Conservation (phyloP, 2,329 filamentous ascomycete species). For the Cercospora sp. region DNA sequence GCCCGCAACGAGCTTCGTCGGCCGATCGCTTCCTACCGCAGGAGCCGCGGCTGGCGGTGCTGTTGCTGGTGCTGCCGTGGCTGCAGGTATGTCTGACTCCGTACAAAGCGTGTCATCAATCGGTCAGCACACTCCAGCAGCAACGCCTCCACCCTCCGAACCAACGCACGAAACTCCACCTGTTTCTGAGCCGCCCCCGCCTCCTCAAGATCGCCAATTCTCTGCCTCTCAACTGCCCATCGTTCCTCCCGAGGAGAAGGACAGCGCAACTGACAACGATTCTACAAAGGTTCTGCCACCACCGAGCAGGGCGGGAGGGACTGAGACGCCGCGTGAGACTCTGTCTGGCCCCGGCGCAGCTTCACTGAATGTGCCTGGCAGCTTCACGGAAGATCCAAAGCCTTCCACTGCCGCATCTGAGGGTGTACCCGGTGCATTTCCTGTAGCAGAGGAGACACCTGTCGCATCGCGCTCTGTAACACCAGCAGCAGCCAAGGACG, state of each 20-base stretch:
- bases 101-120: constrained; percentile 32
- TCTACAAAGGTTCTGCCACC: constrained; percentile 50
- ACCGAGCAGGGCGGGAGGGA: constrained; percentile 35
- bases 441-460: constrained; percentile 47
- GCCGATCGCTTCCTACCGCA: constrained; percentile 25
- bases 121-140: constrained; percentile 57
- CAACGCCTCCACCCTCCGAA: constrained; percentile 59
- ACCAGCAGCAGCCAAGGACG: constrained; percentile 52
- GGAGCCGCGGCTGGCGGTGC: constrained; percentile 15
- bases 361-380: constrained; percentile 15
- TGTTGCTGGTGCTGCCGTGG: constrained; percentile 13
- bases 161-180: constrained; percentile 55
- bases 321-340: constrained; percentile 30
- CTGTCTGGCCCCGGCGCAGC: constrained; percentile 8
- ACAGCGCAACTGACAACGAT: constrained; percentile 51
- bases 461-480: constrained; percentile 47
- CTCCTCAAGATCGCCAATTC: constrained; percentile 73
- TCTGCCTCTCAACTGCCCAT: constrained; percentile 76
- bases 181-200: constrained; percentile 62
- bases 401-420: constrained; percentile 27
- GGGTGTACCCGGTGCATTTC: constrained; percentile 53
- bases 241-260: constrained; percentile 54
- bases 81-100: constrained; percentile 32
- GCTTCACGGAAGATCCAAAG: constrained; percentile 24
- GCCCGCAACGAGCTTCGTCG: constrained; percentile 36